Evolutionary conservation across 1,284 basidiomycete genomes (phyloP), one percentile per base, ranked within the genome.

Genomic region (Takashimella koratensis): DNA sequence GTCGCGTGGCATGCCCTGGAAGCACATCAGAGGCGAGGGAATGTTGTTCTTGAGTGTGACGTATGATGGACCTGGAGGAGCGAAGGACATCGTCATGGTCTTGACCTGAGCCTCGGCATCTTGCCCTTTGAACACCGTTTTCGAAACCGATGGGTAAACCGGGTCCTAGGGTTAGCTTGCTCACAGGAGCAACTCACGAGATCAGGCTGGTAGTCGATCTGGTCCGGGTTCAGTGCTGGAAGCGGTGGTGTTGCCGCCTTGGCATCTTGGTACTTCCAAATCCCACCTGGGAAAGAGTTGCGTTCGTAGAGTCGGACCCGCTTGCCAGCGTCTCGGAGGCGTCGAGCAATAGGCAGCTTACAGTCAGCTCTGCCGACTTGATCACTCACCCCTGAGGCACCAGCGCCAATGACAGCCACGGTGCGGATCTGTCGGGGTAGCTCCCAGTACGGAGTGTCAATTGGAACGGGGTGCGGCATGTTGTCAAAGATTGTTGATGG

Each of bases 301-400:
- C 79, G 73, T 57, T 81, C 79, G 51, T 78, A 81, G 4, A 80
- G 53, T 19, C 72, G 72, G 22, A 80, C 79, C 3, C 76, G 63
- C 47, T 77, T 76, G 1, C 77, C 78, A 0, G 59, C 61, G 49
- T 68, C 67, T n/a, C 43, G 47, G 2, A 66, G 60, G 20, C 65
- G 67, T 25, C 57, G 47, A 26, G 59, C 58, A 1, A 65, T 65
- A 1, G 63, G 58, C 0, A 53, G 25, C 41, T 50, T 19, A 25
- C 4, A 52, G 16, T 26, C 4, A 21, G 16, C 16, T 8, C 16
- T 16, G 30, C 10, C 16, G 8, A 36, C 30, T 36, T 8, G 30
- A 16, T 36, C 8, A 47, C 49, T 45, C 41, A 48, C 43, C 4
- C 67, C 67, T 0, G 61, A 49, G 4, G 67, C 63, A 1, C 67